Conservation (phyloP, 345 rosid species). For the Noccaea bulbosa region DNA sequence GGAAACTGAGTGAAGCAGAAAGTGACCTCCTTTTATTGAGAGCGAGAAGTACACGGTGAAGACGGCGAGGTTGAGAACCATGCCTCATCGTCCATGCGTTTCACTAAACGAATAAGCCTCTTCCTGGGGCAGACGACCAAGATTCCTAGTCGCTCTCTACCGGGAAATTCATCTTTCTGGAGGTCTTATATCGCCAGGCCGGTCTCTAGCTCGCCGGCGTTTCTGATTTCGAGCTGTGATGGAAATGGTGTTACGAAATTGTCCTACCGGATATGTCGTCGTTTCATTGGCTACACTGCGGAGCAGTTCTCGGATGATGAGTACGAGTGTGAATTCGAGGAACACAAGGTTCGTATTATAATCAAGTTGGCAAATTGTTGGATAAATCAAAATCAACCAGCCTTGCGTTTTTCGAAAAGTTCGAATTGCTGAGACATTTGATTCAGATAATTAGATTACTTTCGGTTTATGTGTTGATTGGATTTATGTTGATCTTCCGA, state of each 20-base stretch:
- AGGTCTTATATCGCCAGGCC: conserved; percentile 24
- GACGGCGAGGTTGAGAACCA: conserved; percentile 34
- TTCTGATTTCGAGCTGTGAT: conserved; percentile 23
- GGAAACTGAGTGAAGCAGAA: conserved; percentile 9
- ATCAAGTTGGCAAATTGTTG: conserved; percentile 1
- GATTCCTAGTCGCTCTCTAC: conserved; percentile 34
- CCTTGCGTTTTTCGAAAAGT: background rate
- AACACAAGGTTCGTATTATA: conserved; percentile 61
- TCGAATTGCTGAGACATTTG: background rate
- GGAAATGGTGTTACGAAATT: conserved; percentile 30
- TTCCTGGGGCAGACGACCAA: conserved; percentile 48
- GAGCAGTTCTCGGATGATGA: conserved; percentile 98
- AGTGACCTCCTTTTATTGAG: conserved; percentile 29
- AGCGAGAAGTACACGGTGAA: conserved; percentile 11
- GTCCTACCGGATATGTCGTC: conserved; percentile 36
- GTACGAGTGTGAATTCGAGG: conserved; percentile 83
- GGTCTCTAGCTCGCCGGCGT: conserved; percentile 37
- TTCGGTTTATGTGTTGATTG: background rate
- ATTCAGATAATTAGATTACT: conserved; percentile 4
- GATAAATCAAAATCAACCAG: conserved; percentile 6
- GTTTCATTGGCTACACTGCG: conserved; percentile 56
- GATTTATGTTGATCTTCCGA: background rate
- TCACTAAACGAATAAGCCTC: conserved; percentile 51
- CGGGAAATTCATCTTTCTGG: conserved; percentile 18
- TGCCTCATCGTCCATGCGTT: conserved; percentile 53